Base-by-base conservation (phyloP, 345 rosid species). In the Euphorbia lathyris region DNA sequence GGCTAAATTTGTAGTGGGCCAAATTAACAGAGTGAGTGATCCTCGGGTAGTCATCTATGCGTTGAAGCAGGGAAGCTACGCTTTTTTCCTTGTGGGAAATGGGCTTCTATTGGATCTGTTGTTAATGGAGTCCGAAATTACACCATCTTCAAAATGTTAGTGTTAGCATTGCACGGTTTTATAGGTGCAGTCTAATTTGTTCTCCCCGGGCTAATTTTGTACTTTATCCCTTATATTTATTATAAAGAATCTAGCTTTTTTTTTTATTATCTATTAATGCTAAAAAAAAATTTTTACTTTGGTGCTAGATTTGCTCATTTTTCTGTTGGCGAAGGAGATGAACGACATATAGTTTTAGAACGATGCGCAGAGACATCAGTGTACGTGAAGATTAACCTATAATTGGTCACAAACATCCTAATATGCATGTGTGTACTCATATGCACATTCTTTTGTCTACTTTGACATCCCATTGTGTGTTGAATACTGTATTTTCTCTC, bases 261-360 rank as follows among this genome's bases (percentile, higher is more conserved):
- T n/a, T 56, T 29, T 14, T 6, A 1, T 58, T 58, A 7, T 53
- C 12, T 22, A 22, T 55, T 55, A 55, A 55, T 23, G 29, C 9
- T 55, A 1, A 27, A 19, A 10, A 1, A 27, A 19, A 10, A 9
- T 43, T 34, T 7, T 68, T 17, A n/a, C 3, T 23, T 36, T 72
- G 23, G 8, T 53, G 55, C 57, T 73, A 88, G 93, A 77, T 86
- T 88, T 82, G 77, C 89, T 48, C 93, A 88, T 82, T 81, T 74
- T 55, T 88, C 93, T 22, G 76, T 88, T 63, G 93, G 90, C 10
- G 93, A 88, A 76, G 90, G 87, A 60, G 86, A 82, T 23, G 75
- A 80, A 5, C 74, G 90, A 17, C 88, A 85, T 74, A 73, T 88
- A 67, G 53, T 86, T 63, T 79, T 88, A 69, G 81, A 82, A 76